These are phyloP conservation scores for Flaveria linearis DNA, from an alignment of 129 eudicot species.

Conservation along the genomic window DNA sequence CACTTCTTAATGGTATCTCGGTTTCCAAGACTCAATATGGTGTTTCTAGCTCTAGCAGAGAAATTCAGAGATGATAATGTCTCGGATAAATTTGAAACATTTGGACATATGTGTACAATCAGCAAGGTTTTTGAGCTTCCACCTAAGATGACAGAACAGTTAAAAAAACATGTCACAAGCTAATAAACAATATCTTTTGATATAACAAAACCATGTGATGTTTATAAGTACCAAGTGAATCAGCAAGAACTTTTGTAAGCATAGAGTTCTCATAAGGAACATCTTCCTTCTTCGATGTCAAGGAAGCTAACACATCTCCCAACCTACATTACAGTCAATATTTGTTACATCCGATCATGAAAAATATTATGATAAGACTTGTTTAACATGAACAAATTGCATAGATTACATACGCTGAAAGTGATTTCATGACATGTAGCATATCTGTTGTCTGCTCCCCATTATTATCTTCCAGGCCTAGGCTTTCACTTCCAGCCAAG, in stretches of 20 bases:
- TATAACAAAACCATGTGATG: slow-evolving; percentile 16
- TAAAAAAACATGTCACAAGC: slow-evolving; percentile 8
- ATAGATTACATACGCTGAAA: slow-evolving; percentile 73
- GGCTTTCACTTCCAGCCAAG: slow-evolving; percentile 90
- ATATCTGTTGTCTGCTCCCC: slow-evolving; percentile 84
- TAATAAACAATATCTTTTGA: not conserved
- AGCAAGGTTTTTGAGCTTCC: slow-evolving; percentile 89
- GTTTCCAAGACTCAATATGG: slow-evolving; percentile 83
- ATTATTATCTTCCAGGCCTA: slow-evolving; percentile 51
- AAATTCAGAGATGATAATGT: slow-evolving; percentile 88
- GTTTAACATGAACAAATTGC: not conserved
- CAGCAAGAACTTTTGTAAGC: slow-evolving; percentile 80
- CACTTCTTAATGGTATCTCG: slow-evolving; percentile 94
- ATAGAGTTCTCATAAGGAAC: slow-evolving; percentile 80
- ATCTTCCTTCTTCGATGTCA: slow-evolving; percentile 74
- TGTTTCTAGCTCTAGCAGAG: slow-evolving; percentile 88
- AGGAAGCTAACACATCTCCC: slow-evolving; percentile 89
- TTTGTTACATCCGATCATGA: not conserved
- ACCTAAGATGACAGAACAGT: slow-evolving; percentile 45
- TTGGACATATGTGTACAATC: slow-evolving; percentile 80
- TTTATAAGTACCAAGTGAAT: slow-evolving; percentile 72
- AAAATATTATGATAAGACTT: not conserved
- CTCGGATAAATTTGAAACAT: slow-evolving; percentile 65
- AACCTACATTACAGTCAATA: slow-evolving; percentile 49
- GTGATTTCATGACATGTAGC: slow-evolving; percentile 89